Evolutionary conservation across 306 rosid genomes (phyloP).

Genomic region (Sphenostylis stenocarpa): DNA sequence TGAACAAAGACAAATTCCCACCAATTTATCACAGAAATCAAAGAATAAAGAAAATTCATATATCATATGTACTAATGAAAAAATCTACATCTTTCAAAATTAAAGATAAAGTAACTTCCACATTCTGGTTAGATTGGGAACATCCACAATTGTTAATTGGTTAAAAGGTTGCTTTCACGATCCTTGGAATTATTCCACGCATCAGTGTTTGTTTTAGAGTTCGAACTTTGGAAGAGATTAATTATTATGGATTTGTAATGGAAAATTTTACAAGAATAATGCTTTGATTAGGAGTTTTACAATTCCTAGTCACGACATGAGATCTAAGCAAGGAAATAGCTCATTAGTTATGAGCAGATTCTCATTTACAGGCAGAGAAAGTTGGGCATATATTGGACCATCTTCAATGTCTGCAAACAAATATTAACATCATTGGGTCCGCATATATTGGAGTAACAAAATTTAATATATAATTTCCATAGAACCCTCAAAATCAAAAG

Average conservation of each 20-base stretch:
- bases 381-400: slow-evolving; percentile 53
- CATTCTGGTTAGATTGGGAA: neutral
- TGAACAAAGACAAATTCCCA: slow-evolving; percentile 9
- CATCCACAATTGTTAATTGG: neutral
- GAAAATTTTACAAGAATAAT: neutral
- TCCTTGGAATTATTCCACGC: neutral
- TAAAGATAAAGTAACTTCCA: slow-evolving; percentile 12
- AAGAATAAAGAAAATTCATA: neutral
- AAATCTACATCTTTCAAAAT: neutral
- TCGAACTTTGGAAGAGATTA: neutral
- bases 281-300: neutral
- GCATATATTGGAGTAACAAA: neutral
- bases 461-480: slow-evolving; percentile 1
- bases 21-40: neutral
- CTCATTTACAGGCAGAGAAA: slow-evolving; percentile 54
- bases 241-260: neutral
- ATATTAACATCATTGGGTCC: neutral
- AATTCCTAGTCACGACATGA: neutral
- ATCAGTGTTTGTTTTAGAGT: neutral
- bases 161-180: slow-evolving; percentile 5
- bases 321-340: slow-evolving; percentile 41
- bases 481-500: slow-evolving; percentile 7
- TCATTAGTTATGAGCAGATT: slow-evolving; percentile 51
- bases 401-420: slow-evolving; percentile 57
- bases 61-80: neutral